Base-by-base conservation (phyloP, 805 yeast species). In the Sungouiozyma ichnusensis region DNA sequence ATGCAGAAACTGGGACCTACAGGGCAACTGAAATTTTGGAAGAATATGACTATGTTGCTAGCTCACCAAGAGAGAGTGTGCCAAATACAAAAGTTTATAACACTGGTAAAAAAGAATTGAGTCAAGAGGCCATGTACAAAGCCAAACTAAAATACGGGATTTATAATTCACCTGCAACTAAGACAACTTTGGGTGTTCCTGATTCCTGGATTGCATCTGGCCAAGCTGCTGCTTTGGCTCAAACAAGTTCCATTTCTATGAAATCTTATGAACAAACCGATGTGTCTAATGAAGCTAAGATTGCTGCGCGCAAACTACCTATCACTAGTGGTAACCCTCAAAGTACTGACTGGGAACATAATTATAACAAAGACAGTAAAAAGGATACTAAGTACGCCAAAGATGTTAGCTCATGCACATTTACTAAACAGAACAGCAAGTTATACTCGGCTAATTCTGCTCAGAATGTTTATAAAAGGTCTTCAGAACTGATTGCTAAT, bases 141-240 rank as follows among this genome's bases (percentile, higher is more conserved):
- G 86, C 85, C 43, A 79, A 78, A 52, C 63, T 80, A 54, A 81
- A 75, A 54, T 79, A 78, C 51, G 88, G 88, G 20, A 67, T 75
- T 32, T 81, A 67, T 63, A 64, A 68, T 37, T 65, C 71, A 49
- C 82, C 74, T 37, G 75, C 62, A 56, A 69, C 39, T 48, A 42
- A 49, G 9, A 71, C 16, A 3, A 63, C 70, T 9, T 63, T 77
- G 4, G 88, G 90, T n/a, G 82, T 81, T 24, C 71, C 74, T 46
- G 71, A 79, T 44, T 69, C 74, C 35, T 52, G 58, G 8, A 43
- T 47, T 17, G 85, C 87, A 20, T 73, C 85, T 14, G 86, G 79
- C 55, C 75, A 82, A 4, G 90, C 94, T 38, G 92, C 92, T 1
- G 63, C 78, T 39, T 66, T 79, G 46, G 88, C 88, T 2, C 73